A percentile compares a stretch with the other conserved stretches of the same genome.
Conservation (phyloP, 805 yeast species). For the Cyberlindnera euphorbiae region DNA sequence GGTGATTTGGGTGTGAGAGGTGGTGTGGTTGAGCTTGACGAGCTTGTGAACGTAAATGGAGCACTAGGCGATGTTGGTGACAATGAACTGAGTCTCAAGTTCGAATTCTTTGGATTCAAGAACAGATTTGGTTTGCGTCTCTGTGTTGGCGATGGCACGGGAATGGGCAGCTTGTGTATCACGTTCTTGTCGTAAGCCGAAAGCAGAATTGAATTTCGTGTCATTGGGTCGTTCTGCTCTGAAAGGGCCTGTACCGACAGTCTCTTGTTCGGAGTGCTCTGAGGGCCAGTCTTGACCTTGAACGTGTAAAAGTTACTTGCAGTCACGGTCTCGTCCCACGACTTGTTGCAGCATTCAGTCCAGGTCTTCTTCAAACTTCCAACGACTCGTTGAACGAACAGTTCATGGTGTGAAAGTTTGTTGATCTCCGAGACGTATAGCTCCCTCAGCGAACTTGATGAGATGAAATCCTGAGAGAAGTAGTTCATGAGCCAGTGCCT, state of each 20-base stretch:
- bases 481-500: slow-evolving; percentile 90
- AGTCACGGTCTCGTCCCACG: slow-evolving; percentile 30
- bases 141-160: slow-evolving; percentile 9
- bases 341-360: slow-evolving; percentile 33
- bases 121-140: slow-evolving; percentile 17
- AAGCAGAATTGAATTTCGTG: slow-evolving; percentile 38
- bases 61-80: slow-evolving; percentile 6
- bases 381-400: slow-evolving; percentile 34
- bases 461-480: slow-evolving; percentile 77
- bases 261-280: slow-evolving; percentile 26
- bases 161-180: slow-evolving; percentile 21
- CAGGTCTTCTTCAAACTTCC: slow-evolving; percentile 46
- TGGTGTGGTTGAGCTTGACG: slow-evolving; percentile 8
- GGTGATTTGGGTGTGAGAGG: slow-evolving; percentile 8
- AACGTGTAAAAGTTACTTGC: slow-evolving; percentile 16
- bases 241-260: slow-evolving; percentile 34
- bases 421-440: slow-evolving; percentile 36
- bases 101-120: slow-evolving; percentile 25
- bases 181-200: slow-evolving; percentile 24
- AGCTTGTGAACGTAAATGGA: slow-evolving; percentile 1
- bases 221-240: slow-evolving; percentile 34
- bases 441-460: slow-evolving; percentile 42
- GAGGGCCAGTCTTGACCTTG: slow-evolving; percentile 26
- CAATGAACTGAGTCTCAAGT: slow-evolving; percentile 16
- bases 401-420: slow-evolving; percentile 14